Evolutionary conservation across 192 early-diverging fungal species (phyloP), one percentile per base, ranked within the genome.

Genomic region (Umbelopsis vinacea): DNA sequence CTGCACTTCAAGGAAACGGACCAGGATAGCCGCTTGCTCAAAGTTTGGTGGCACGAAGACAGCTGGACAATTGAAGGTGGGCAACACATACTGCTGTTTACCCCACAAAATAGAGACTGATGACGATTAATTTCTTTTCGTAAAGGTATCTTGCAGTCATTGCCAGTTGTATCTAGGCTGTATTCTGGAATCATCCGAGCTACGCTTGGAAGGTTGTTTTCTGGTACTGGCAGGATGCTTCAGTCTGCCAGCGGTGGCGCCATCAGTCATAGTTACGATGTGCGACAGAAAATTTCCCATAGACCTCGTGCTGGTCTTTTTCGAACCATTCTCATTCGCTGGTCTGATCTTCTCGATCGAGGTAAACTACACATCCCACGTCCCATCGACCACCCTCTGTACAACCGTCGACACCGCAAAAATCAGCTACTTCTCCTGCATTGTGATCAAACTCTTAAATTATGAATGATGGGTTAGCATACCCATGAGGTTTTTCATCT

Each of bases 11-110:
- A 63, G 26, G 57, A 63, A n/a, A 63, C 57, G 4, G 57, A 63
- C 14, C 26, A 38, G 29, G 57, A 63, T n/a, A 63, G 57, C 17
- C 33, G 57, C 29, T 26, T 63, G 4, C 57, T 63, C 57, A 63
- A 63, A 63, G 57, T 63, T 19, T 63, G 57, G 33, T 63, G 57
- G 57, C 57, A 63, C 35, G 57, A 63, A 14, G 57, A 63, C 7
- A 63, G 57, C 33, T 63, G 57, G 57, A 63, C 57, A 14, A 63
- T 63, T 17, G 57, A 63, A 63, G 57, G 57, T 63, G 24, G 33
- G 14, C 0, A 11, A 4, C 8, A 11, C 23, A 33, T 33, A 15
- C n/a, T n/a, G n/a, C n/a, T n/a, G n/a, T n/a, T n/a, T 22, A 14
- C 7, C 14, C 29, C 12, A 0, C 14, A 57, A 26, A 22, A 2